These are phyloP conservation scores for Durusdinium trenchii DNA, from an alignment of 73 alveolate genomes.

Conservation along the genomic window DNA sequence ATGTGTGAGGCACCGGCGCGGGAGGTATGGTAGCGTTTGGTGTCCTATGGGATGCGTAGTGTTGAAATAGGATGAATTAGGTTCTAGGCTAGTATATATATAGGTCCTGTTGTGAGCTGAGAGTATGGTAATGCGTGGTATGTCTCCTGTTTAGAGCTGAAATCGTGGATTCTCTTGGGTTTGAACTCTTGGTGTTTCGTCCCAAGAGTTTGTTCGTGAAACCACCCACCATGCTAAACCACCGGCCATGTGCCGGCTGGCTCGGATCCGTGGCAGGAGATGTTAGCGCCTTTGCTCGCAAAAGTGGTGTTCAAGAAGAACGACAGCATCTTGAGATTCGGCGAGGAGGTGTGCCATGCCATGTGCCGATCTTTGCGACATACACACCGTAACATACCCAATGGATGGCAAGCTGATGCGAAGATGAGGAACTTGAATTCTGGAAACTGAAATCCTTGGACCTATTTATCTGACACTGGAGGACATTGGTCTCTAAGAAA, in stretches of 20 bases:
- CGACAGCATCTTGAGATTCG: slow-evolving; percentile 41
- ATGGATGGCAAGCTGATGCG: too few relatives aligned
- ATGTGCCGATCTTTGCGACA: too few relatives aligned
- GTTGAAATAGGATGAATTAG: too few relatives aligned
- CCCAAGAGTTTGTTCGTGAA: background rate
- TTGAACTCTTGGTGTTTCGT: background rate
- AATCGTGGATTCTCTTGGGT: background rate
- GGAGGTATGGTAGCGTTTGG: background rate
- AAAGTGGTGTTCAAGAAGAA: slow-evolving; percentile 5
- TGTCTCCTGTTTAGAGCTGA: background rate
- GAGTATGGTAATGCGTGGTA: background rate
- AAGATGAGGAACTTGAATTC: too few relatives aligned
- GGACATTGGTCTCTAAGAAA: too few relatives aligned
- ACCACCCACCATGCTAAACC: too few relatives aligned
- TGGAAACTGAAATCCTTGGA: too few relatives aligned
- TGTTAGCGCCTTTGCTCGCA: slow-evolving; percentile 1
- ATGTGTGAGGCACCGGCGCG: background rate
- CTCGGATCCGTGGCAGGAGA: background rate
- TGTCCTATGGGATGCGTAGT: background rate
- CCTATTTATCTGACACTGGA: too few relatives aligned
- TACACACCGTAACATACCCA: too few relatives aligned
- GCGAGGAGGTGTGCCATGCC: slow-evolving; percentile 59
- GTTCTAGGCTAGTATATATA: too few relatives aligned
- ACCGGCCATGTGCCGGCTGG: too few relatives aligned
- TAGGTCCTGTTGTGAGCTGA: too few relatives aligned